A percentile compares a stretch with the other conserved stretches of the same genome.
These are phyloP conservation scores for Blastomyces gilchristii DNA, from an alignment of 2,329 filamentous ascomycete genomes.

Conservation along the genomic window DNA sequence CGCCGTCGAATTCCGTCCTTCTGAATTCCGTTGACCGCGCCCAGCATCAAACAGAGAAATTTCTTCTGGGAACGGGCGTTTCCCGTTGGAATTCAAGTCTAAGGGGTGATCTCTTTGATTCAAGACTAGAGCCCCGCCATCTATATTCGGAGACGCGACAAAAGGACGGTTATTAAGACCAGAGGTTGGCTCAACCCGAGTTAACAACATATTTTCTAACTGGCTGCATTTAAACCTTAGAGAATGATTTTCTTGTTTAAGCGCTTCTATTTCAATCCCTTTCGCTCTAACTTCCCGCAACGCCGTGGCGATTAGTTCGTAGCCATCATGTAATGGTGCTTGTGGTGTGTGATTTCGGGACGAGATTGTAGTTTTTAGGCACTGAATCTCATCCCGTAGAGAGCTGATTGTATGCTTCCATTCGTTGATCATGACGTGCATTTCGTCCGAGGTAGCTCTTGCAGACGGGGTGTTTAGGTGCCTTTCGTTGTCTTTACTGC, in stretches of 20 bases:
- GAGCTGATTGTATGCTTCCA: not conserved
- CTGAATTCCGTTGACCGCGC: not conserved
- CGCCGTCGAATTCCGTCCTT: not conserved
- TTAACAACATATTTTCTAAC: not conserved
- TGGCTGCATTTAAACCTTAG: not conserved
- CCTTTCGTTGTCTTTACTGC: not conserved
- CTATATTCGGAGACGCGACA: no score
- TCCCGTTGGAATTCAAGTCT: not conserved
- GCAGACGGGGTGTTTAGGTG: not conserved
- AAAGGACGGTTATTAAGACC: no score
- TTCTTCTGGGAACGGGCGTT: not conserved
- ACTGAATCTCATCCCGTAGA: not conserved
- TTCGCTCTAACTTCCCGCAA: slow-evolving; percentile 5
- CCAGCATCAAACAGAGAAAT: not conserved
- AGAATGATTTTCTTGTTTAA: slow-evolving; percentile 2
- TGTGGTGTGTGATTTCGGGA: not conserved
- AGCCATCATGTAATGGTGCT: not conserved
- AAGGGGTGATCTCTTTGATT: not conserved
- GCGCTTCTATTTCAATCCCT: not conserved
- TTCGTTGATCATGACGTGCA: not conserved
- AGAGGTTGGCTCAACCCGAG: not conserved
- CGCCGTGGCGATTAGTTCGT: slow-evolving; percentile 3
- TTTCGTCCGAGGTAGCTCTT: not conserved
- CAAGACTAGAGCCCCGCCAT: not conserved
- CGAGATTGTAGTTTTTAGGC: not conserved